phyloP scores from a whole-genome alignment of 2,329 filamentous ascomycete genomes.

The Colletotrichum liaoningense region DNA sequence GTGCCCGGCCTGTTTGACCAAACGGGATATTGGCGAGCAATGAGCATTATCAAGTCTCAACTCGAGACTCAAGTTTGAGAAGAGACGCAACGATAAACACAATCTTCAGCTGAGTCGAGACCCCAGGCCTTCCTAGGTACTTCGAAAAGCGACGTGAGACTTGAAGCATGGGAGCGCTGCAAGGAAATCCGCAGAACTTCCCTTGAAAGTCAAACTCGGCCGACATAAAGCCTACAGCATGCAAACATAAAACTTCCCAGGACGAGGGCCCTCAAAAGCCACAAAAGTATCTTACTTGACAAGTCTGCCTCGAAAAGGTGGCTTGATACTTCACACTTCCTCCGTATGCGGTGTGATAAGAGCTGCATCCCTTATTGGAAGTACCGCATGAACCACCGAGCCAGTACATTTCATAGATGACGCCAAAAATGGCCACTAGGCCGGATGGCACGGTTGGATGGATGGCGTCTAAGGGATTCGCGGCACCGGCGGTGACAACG shows the following conservation, averaged over 20 bases:
- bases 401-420: slow-evolving; percentile 11
- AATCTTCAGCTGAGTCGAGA: neutral
- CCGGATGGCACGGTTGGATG: slow-evolving; percentile 12
- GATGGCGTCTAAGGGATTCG: neutral
- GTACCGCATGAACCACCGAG: neutral
- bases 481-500: slow-evolving; percentile 23
- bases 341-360: slow-evolving; percentile 4
- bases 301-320: neutral
- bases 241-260: neutral
- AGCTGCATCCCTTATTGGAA: slow-evolving; percentile 16
- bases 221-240: neutral
- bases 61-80: neutral
- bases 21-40: neutral
- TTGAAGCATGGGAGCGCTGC: neutral
- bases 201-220: neutral
- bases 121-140: neutral
- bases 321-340: neutral
- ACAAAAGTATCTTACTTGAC: neutral
- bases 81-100: neutral
- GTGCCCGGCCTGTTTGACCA: neutral
- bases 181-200: neutral
- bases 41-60: neutral
- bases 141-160: neutral
- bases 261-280: neutral
- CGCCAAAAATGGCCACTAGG: slow-evolving; percentile 9